Conservation (phyloP, 2,329 filamentous ascomycete species). For the Alternaria brassicae region DNA sequence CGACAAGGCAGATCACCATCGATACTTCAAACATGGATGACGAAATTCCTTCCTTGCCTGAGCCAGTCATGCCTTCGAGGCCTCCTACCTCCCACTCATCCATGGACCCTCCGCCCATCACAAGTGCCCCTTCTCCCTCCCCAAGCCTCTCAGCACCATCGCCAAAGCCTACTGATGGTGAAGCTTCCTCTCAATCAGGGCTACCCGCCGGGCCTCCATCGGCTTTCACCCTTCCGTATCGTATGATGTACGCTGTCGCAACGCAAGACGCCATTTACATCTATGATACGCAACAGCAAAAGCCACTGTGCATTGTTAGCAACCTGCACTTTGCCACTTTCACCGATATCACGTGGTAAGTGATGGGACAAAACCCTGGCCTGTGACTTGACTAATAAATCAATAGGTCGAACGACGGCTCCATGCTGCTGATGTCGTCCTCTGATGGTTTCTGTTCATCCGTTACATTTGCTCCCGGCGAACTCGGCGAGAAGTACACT, state of each 20-base stretch:
- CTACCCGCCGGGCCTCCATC: slow-evolving; percentile 59
- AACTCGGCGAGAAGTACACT: slow-evolving; percentile 82
- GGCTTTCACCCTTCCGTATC: slow-evolving; percentile 85
- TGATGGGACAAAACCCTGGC: background rate
- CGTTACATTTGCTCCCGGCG: slow-evolving; percentile 80
- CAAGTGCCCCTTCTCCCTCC: slow-evolving; percentile 61
- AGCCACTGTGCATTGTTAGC: slow-evolving; percentile 91
- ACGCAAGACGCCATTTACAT: slow-evolving; percentile 94
- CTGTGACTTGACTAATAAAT: slow-evolving; percentile 13
- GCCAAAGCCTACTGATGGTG: slow-evolving; percentile 59
- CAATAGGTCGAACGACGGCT: slow-evolving; percentile 74
- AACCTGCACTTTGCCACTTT: slow-evolving; percentile 98
- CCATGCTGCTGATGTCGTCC: slow-evolving; percentile 89
- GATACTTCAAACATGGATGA: slow-evolving; percentile 91
- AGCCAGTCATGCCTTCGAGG: slow-evolving; percentile 69
- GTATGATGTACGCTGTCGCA: slow-evolving; percentile 95
- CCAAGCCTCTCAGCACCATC: slow-evolving; percentile 61
- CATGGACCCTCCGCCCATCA: slow-evolving; percentile 82
- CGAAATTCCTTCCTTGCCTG: slow-evolving; percentile 80
- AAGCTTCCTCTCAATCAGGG: slow-evolving; percentile 62
- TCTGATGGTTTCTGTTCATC: slow-evolving; percentile 98
- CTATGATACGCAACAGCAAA: slow-evolving; percentile 97
- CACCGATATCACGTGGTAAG: slow-evolving; percentile 90
- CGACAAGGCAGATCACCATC: slow-evolving; percentile 89
- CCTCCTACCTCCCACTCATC: slow-evolving; percentile 67